A percentile compares a stretch with the other conserved stretches of the same genome.
These are phyloP conservation scores for Phytophthora nicotianae DNA, from an alignment of 352 stramenopile genomes.

Conservation along the genomic window DNA sequence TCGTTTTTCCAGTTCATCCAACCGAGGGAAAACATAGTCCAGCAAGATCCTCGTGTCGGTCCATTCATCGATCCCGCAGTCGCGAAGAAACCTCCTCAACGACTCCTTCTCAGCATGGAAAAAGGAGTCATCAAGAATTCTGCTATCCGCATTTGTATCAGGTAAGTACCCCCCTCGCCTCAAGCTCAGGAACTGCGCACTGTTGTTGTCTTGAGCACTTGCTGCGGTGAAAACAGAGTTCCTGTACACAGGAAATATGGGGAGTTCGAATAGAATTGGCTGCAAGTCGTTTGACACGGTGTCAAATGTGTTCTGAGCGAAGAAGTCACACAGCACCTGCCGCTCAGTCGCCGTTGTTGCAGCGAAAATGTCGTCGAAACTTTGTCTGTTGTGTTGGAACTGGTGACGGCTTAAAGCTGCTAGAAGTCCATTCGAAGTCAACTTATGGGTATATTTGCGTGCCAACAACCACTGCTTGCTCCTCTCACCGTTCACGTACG, in stretches of 20 bases:
- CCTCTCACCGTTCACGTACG: constrained; percentile 46
- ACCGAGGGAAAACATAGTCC: constrained; percentile 63
- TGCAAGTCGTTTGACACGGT: constrained; percentile 43
- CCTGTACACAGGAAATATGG: constrained; percentile 51
- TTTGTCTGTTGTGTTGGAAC: constrained; percentile 29
- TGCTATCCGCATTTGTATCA: constrained; percentile 43
- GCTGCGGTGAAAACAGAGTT: neutral
- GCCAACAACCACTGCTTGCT: constrained; percentile 50
- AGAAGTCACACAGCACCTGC: constrained; percentile 49
- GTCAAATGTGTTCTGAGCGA: constrained; percentile 42
- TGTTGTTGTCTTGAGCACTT: neutral
- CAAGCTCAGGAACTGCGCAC: constrained; percentile 31
- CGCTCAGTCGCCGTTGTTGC: constrained; percentile 28
- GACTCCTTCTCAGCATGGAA: constrained; percentile 44
- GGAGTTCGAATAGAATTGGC: constrained; percentile 49
- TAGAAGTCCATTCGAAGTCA: constrained; percentile 54
- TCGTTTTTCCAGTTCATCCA: constrained; percentile 40
- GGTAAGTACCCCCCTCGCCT: constrained; percentile 49
- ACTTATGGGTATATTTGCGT: constrained; percentile 45
- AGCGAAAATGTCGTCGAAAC: constrained; percentile 51
- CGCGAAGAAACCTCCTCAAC: constrained; percentile 52
- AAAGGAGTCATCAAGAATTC: constrained; percentile 58
- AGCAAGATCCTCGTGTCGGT: constrained; percentile 59
- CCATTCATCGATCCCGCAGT: constrained; percentile 60
- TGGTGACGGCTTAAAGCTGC: constrained; percentile 43